Evolutionary conservation across 108 stramenopile species (phyloP).

Genomic region (Cyclotella distinguenda): DNA sequence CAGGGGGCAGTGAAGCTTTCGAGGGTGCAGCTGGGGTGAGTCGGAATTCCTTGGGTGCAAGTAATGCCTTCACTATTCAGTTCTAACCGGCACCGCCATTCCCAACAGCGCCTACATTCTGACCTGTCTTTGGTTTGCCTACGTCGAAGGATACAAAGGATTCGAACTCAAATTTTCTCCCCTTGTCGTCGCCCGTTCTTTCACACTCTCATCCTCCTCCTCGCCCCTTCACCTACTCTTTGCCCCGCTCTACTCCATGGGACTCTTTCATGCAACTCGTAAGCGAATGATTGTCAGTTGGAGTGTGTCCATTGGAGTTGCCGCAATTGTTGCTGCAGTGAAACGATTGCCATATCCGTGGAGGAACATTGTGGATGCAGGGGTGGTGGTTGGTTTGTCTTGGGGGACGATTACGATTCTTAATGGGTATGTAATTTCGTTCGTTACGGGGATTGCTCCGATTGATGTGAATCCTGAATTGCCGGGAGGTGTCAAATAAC

Average conservation of each 20-base stretch:
- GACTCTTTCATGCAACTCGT: slow-evolving; percentile 87
- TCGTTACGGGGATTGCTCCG: slow-evolving; percentile 63
- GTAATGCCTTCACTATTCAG: too few relatives aligned
- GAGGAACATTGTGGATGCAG: slow-evolving; percentile 93
- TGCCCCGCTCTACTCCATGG: slow-evolving; percentile 94
- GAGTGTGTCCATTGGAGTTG: slow-evolving; percentile 83
- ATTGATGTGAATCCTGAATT: slow-evolving; percentile 60
- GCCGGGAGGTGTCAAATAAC: slow-evolving; percentile 23
- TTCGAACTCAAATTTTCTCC: slow-evolving; percentile 95
- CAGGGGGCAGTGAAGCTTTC: slow-evolving; percentile 45
- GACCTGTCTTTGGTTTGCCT: slow-evolving; percentile 81
- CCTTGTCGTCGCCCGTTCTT: slow-evolving; percentile 90
- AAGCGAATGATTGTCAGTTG: slow-evolving; percentile 89
- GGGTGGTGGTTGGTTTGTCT: slow-evolving; percentile 91
- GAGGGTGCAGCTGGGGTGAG: slow-evolving; percentile 70
- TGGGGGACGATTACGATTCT: slow-evolving; percentile 84
- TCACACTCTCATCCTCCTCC: slow-evolving; percentile 61
- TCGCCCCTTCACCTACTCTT: slow-evolving; percentile 62
- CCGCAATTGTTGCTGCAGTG: slow-evolving; percentile 85
- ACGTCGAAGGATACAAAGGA: slow-evolving; percentile 96
- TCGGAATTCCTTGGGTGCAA: slow-evolving; percentile 40
- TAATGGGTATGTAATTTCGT: slow-evolving; percentile 60
- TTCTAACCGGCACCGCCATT: neutral
- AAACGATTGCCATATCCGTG: slow-evolving; percentile 88
- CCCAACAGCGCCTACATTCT: slow-evolving; percentile 56